These are phyloP conservation scores for Citrus inodora DNA, from an alignment of 345 rosid species.

Conservation along the genomic window DNA sequence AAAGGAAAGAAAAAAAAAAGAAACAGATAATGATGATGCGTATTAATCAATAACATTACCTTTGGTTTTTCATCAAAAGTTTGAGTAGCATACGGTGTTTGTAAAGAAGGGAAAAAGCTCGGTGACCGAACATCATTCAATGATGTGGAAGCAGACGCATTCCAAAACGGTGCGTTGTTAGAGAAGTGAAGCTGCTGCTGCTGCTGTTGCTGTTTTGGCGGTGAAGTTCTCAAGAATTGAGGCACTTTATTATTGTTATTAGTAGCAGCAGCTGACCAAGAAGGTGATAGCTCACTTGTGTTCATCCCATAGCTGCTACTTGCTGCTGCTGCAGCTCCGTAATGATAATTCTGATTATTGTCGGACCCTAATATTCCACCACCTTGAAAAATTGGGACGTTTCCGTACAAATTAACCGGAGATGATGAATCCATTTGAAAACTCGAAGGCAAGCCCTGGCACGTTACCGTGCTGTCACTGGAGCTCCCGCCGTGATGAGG, in stretches of 20 bases:
- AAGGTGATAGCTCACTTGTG: constrained; percentile 31
- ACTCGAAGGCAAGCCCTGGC: constrained; percentile 46
- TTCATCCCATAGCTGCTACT: neutral
- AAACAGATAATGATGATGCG: neutral
- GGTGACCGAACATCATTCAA: constrained; percentile 59
- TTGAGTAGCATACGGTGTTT: constrained; percentile 44
- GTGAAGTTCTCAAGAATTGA: constrained; percentile 58
- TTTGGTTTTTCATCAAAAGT: constrained; percentile 47
- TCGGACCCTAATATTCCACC: constrained; percentile 39
- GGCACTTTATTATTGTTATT: constrained; percentile 31
- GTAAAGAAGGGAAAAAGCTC: constrained; percentile 53
- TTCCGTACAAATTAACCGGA: constrained; percentile 34
- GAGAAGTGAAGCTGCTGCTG: constrained; percentile 67
- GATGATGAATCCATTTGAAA: constrained; percentile 50
- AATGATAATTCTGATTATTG: constrained; percentile 21
- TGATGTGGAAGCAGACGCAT: constrained; percentile 46
- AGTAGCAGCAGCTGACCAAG: constrained; percentile 38
- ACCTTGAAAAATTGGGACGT: constrained; percentile 45
- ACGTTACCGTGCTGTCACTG: constrained; percentile 54
- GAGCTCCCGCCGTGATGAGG: constrained; percentile 53
- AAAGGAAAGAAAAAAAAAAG: too few relatives aligned
- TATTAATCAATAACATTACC: constrained; percentile 20
- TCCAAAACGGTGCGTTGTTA: constrained; percentile 92
- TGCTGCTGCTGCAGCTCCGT: neutral
- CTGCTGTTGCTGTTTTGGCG: constrained; percentile 56